phyloP scores from a whole-genome alignment of 768 basidiomycete species.

The Collybia sordida region DNA sequence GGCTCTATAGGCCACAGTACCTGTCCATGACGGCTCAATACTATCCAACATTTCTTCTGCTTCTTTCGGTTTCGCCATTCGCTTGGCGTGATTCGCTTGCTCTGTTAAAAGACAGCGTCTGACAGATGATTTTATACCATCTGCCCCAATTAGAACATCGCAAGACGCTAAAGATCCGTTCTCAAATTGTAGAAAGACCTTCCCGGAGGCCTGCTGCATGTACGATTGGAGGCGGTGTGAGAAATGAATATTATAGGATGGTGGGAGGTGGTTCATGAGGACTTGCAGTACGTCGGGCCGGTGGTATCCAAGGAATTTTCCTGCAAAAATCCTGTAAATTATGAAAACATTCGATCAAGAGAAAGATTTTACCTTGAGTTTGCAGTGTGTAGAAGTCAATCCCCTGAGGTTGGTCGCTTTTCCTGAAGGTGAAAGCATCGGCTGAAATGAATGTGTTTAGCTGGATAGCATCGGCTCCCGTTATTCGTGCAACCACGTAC shows the following conservation, averaged over 20 bases:
- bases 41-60: conserved; percentile 13
- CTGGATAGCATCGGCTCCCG: no score
- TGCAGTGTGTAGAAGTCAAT: conserved; percentile 21
- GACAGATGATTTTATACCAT: conserved; percentile 36
- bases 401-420: conserved; percentile 21
- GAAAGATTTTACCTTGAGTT: conserved; percentile 16
- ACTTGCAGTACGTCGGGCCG: conserved; percentile 51
- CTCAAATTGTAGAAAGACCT: conserved; percentile 39
- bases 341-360: no score
- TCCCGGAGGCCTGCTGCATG: no score
- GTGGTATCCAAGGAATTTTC: conserved; percentile 31
- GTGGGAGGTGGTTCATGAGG: conserved; percentile 40
- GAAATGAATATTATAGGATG: no score
- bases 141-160: conserved; percentile 46
- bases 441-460: no score
- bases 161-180: conserved; percentile 46
- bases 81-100: conserved; percentile 11
- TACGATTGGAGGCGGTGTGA: no score
- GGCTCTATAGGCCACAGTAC: conserved; percentile 35
- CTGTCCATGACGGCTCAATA: conserved; percentile 36
- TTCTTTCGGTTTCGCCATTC: conserved; percentile 8
- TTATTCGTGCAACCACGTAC: conserved; percentile 14
- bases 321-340: no score
- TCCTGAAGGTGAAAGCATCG: conserved; percentile 23
- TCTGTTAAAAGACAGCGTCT: conserved; percentile 22